Conservation (phyloP, 202 grass and related monocot species). For the Dendrocalamus latiflorus region DNA sequence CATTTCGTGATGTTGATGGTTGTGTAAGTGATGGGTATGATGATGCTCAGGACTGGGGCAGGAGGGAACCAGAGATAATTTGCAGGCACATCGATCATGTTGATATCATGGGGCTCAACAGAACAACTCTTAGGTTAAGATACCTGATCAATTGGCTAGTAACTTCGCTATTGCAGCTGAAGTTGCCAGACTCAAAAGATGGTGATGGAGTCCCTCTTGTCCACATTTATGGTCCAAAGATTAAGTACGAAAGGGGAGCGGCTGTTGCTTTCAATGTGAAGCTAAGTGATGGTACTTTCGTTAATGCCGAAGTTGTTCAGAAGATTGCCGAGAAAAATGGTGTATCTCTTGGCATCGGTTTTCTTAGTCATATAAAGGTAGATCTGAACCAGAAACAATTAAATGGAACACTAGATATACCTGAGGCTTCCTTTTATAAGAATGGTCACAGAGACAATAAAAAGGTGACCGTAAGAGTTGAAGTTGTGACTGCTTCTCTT, state of each 20-base stretch:
- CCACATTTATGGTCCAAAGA: conserved; percentile 93
- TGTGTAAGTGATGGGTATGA: conserved; percentile 68
- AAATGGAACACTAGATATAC: conserved; percentile 48
- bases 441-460: conserved; percentile 60
- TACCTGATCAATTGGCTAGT: conserved; percentile 98
- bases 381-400: conserved; percentile 52
- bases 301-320: conserved; percentile 89
- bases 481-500: conserved; percentile 91
- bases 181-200: conserved; percentile 49
- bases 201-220: conserved; percentile 56
- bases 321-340: conserved; percentile 92
- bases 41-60: conserved; percentile 65
- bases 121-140: conserved; percentile 80
- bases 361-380: conserved; percentile 89
- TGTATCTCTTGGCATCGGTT: conserved; percentile 86
- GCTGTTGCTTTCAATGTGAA: conserved; percentile 97
- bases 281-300: conserved; percentile 51
- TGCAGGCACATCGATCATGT: conserved; percentile 98
- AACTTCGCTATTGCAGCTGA: conserved; percentile 84
- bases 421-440: conserved; percentile 54
- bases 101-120: conserved; percentile 93
- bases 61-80: conserved; percentile 91
- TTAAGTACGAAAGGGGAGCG: conserved; percentile 99
- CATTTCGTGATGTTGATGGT: conserved; percentile 45
- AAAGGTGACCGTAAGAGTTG: conserved; percentile 66